phyloP scores from a whole-genome alignment of 805 yeast genomes.

The Starmera caribaea region DNA sequence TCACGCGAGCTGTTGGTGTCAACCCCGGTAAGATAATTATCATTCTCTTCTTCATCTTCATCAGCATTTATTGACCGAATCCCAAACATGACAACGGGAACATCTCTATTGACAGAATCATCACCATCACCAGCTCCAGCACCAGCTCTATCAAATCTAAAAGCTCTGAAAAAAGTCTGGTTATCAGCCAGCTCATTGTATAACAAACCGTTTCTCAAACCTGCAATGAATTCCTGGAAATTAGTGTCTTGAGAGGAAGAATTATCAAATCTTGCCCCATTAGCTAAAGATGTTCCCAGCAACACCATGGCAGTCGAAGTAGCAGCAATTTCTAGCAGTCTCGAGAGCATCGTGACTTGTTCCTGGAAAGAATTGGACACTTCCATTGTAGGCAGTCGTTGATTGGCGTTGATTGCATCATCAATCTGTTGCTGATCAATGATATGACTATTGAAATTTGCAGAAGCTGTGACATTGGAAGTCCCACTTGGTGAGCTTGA shows the following conservation, averaged over 20 bases:
- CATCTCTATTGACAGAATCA: too few relatives aligned
- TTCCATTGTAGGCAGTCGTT: too few relatives aligned
- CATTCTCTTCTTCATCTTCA: too few relatives aligned
- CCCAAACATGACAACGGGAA: too few relatives aligned
- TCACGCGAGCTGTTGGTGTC: constrained; percentile 1
- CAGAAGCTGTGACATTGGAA: too few relatives aligned
- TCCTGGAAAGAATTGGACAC: constrained; percentile 9
- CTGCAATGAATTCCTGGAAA: constrained; percentile 34
- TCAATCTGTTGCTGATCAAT: too few relatives aligned
- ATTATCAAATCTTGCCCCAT: constrained; percentile 22
- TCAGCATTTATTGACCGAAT: too few relatives aligned
- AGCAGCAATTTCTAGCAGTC: constrained; percentile 35
- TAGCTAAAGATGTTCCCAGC: constrained; percentile 20
- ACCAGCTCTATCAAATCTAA: constrained; percentile 25
- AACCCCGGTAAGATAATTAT: not conserved
- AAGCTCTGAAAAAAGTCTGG: constrained; percentile 33
- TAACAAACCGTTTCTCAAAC: constrained; percentile 29
- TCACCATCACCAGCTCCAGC: constrained; percentile 2
- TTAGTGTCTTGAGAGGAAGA: constrained; percentile 23
- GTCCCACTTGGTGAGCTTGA: too few relatives aligned
- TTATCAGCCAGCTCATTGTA: constrained; percentile 23
- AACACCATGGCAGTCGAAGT: constrained; percentile 32
- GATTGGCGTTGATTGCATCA: too few relatives aligned
- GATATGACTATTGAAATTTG: too few relatives aligned
- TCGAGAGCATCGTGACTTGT: constrained; percentile 33